These are phyloP conservation scores for Fusarium brachygibbosum DNA, from an alignment of 2,329 filamentous ascomycete species.

Conservation along the genomic window DNA sequence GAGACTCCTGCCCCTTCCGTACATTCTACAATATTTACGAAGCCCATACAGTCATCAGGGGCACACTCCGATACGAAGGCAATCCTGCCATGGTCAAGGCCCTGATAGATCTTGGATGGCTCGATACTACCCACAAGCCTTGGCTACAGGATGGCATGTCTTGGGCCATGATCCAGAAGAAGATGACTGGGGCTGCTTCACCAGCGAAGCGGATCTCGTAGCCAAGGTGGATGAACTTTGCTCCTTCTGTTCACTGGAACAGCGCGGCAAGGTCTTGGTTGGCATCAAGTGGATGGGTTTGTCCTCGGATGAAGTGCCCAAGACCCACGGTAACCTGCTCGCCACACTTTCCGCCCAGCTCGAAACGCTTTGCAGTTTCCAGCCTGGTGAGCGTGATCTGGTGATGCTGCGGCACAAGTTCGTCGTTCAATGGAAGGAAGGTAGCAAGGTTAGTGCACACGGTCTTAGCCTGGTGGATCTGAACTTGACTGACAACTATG, in stretches of 20 bases:
- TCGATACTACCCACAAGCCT: background rate
- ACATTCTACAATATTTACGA: background rate
- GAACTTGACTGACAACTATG: background rate
- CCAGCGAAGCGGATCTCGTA: background rate
- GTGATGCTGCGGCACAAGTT: slow-evolving; percentile 6
- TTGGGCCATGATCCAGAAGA: background rate
- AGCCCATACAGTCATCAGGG: background rate
- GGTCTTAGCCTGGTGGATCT: no score
- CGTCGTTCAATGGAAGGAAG: background rate
- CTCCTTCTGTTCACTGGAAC: background rate
- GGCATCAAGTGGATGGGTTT: background rate
- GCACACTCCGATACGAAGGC: background rate
- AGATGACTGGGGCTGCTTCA: background rate
- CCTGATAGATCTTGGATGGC: background rate
- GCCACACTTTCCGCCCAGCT: background rate
- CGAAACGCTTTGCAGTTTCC: background rate
- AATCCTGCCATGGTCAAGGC: background rate
- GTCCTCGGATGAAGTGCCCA: background rate
- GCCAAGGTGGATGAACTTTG: background rate
- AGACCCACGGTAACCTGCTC: background rate
- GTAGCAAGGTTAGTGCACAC: background rate
- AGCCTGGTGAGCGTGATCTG: background rate
- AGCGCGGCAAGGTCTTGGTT: background rate
- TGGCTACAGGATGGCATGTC: background rate
- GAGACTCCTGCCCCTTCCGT: background rate